A percentile compares a stretch with the other conserved stretches of the same genome.
Evolutionary conservation across 1,284 basidiomycete genomes (phyloP).

Genomic region (Cryptococcus floricola): DNA sequence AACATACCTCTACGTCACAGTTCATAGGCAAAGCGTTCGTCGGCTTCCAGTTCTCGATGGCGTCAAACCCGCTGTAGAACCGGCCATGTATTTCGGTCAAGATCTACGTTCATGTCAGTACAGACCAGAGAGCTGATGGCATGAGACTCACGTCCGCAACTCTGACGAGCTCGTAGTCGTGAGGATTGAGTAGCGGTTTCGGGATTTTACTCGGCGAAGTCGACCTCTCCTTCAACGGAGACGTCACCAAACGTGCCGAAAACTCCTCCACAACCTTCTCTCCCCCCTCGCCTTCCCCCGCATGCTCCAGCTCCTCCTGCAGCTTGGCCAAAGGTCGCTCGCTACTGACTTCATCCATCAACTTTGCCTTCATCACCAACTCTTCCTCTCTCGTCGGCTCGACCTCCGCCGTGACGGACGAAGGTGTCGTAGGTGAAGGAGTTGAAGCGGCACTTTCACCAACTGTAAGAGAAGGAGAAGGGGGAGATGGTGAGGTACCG

Average conservation of each 20-base stretch:
- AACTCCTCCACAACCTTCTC: neutral
- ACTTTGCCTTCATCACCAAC: conserved; percentile 54
- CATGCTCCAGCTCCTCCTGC: conserved; percentile 65
- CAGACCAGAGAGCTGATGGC: neutral
- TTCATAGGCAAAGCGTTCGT: conserved; percentile 18
- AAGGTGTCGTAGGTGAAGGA: conserved; percentile 6
- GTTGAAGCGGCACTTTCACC: conserved; percentile 1
- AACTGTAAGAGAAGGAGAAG: conserved; percentile 5
- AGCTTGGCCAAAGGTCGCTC: conserved; percentile 81
- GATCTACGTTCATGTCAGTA: conserved; percentile 7
- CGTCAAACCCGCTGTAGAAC: conserved; percentile 13
- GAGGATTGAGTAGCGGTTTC: conserved; percentile 69
- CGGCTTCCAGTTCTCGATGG: conserved; percentile 4
- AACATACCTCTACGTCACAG: conserved; percentile 62
- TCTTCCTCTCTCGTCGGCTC: conserved; percentile 14
- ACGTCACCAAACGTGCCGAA: neutral
- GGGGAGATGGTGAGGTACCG: conserved; percentile 3
- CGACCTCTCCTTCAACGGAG: neutral
- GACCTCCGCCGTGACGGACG: neutral
- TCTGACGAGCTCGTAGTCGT: conserved; percentile 79
- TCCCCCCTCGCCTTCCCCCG: neutral
- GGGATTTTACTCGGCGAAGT: conserved; percentile 9
- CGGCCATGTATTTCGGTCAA: conserved; percentile 15
- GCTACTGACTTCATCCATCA: conserved; percentile 77
- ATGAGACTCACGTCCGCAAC: conserved; percentile 53